Evolutionary conservation across 2,329 filamentous ascomycete genomes (phyloP), one percentile per base, ranked within the genome.

Genomic region (Colletotrichum zoysiae): DNA sequence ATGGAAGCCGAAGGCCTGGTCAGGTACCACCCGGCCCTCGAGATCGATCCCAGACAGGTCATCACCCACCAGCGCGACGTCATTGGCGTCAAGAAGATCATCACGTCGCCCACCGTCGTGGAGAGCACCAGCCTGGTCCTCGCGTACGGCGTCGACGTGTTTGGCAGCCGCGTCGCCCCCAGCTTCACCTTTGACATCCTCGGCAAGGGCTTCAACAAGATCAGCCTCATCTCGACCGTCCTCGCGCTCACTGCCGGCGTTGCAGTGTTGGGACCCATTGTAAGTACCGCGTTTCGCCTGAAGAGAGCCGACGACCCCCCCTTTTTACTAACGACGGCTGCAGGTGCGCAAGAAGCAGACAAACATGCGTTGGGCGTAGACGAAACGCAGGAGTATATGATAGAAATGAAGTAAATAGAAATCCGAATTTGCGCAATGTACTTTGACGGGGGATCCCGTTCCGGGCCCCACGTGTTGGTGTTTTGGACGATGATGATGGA

Each of bases 71-170:
- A 92, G 75, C 90, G 95, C 26, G 93, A 97, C 74, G 88, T 98
- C 1, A 72, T 95, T 2, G 95, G 94, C 7, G 88, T 97, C 53
- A 85, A 88, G 71, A 85, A 89, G 57, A 90, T 98, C 26, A 87
- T 95, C 40, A 90, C 94, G 0, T 89, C 89, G 23, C 93, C 95
- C 0, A 93, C 94, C 1, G 81, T 94, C 5, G 88, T 99, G 40
- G 96, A 99, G 84, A 98, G 95, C 82, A 98, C 96, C 1, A 95
- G 93, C 77, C 81, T 98, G 67, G 88, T 99, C 16, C 92, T 98
- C 77, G 95, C 94, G 0, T 97, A 93, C 78, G 96, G 96, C 4
- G 81, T 94, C 18, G 96, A 99, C 80, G 84, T 98, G 2, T 99
- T 97, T 75, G 95, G 93, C 18, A 95, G 95, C 1, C 87, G 95